Base-by-base conservation (phyloP, 495 filamentous ascomycete genomes). In the Hypoxylon fragiforme region DNA sequence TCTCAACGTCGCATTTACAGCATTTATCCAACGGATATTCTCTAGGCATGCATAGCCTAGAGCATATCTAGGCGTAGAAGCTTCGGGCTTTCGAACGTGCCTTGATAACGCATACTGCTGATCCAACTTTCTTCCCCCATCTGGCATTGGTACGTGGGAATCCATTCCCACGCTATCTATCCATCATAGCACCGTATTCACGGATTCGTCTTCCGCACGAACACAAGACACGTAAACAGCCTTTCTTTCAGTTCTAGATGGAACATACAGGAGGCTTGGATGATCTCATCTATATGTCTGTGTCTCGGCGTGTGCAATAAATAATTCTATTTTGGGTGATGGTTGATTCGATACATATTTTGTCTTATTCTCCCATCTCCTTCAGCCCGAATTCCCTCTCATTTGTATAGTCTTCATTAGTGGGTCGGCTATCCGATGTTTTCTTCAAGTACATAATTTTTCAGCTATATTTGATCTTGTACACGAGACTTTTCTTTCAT, bases 11-110 rank as follows among this genome's bases (percentile, higher is more conserved):
- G 31, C 47, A 62, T 56, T 56, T 30, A 16, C 19, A 43, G 14
- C 15, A 56, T 62, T 62, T 62, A 62, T 44, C 58, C 58, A 52
- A 16, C 57, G 44, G 47, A 16, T 62, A 56, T 56, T 56, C 34
- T 56, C 58, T 22, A 52, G 12, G 51, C 47, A 45, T 52, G 43
- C 52, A 56, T 56, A 62, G 58, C 28, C 58, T 62, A 57, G 58
- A 62, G 39, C 46, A 16, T 36, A 56, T 16, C 36, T 43, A 51
- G 42, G 41, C 24, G 42, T 21, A 32, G 15, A 14, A 26, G 19
- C 43, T 26, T 52, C 26, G 34, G 44, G 9, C 13, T 48, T 48
- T 62, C 40, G 53, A 54, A 45, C 61, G 43, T 51, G 54, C 48
- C 54, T 51, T 48, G 45, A 53, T 54, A 56, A 26, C 48, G 36